Percentiles rank a stretch among this genome's conserved stretches.
Conservation (phyloP, 257 asterid species). For the Nicotiana knightiana region DNA sequence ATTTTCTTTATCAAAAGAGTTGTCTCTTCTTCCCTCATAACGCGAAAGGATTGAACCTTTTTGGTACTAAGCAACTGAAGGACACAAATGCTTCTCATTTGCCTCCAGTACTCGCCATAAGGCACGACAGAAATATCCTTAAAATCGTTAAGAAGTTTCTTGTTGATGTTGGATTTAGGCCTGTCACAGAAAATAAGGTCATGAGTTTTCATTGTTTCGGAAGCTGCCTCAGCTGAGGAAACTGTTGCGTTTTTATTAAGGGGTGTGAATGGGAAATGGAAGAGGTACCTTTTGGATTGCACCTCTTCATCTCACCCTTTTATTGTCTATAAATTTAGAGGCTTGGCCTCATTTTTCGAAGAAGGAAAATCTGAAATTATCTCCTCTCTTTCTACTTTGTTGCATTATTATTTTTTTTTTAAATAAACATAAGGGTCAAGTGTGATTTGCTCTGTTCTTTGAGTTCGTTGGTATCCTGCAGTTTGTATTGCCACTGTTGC, state of each 20-base stretch:
- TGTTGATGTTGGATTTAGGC: constrained; percentile 24
- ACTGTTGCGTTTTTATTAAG: neutral
- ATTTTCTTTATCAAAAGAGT: constrained; percentile 6
- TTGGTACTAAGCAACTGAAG: constrained; percentile 41
- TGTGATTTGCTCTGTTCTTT: too few relatives aligned
- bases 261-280: too few relatives aligned
- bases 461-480: too few relatives aligned
- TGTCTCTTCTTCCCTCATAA: constrained; percentile 38
- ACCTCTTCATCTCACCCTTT: too few relatives aligned
- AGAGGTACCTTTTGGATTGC: too few relatives aligned
- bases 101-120: constrained; percentile 48
- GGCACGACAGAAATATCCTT: constrained; percentile 31
- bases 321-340: too few relatives aligned
- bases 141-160: constrained; percentile 12
- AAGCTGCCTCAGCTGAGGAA: constrained; percentile 42
- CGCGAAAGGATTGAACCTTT: constrained; percentile 31
- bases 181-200: constrained; percentile 35
- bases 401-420: too few relatives aligned
- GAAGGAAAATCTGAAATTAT: too few relatives aligned
- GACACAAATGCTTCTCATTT: constrained; percentile 31
- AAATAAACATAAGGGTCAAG: too few relatives aligned
- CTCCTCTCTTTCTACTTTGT: too few relatives aligned
- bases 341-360: too few relatives aligned
- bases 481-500: too few relatives aligned
- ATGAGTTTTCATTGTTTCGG: constrained; percentile 39